Evolutionary conservation across 176 grass and related monocot species (phyloP), one percentile per base, ranked within the genome.

Genomic region (Carex parvula): DNA sequence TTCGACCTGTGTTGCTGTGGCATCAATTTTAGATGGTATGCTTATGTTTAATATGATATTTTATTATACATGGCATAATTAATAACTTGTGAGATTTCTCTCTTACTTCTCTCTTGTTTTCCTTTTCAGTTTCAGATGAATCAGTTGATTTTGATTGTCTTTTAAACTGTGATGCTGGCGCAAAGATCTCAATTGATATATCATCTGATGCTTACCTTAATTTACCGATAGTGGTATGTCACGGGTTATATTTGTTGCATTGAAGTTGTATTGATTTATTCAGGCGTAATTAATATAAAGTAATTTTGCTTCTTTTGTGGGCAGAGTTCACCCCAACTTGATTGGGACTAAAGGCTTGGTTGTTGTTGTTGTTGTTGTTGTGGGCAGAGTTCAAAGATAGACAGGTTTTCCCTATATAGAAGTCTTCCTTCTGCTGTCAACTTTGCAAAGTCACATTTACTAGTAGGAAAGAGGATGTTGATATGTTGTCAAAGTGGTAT

Each of bases 401-500:
- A 98, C 48, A 75, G 88, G 4, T 93, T 93, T 72, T 95, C 93
- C 9, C 79, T 98, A 53, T 87, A 93, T 48, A 92, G 77, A 29
- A 91, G 82, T 77, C 91, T 98, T 59, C 80, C 88, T 0, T 81
- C 76, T 62, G 93, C 91, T 83, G 74, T 93, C 86, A 90, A 89
- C 6, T 98, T 95, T 85, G 91, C 93, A 12, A 95, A 90, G 20
- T 82, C 26, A 56, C 92, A 86, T 84, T 86, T 98, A 68, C 44
- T 84, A 12, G 76, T 79, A 83, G 85, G 88, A 60, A 92, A 74
- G 64, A 92, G 85, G 68, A 50, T 95, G 72, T 54, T 92, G 64
- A 30, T 95, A 68, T 98, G 93, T 85, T 98, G 96, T 90, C 80
- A 98, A 87, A 93, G 69, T 89, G 96, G 93, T 98, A 88, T 50